These are phyloP conservation scores for Linum usitatissimum DNA, from an alignment of 345 rosid species.

Conservation along the genomic window DNA sequence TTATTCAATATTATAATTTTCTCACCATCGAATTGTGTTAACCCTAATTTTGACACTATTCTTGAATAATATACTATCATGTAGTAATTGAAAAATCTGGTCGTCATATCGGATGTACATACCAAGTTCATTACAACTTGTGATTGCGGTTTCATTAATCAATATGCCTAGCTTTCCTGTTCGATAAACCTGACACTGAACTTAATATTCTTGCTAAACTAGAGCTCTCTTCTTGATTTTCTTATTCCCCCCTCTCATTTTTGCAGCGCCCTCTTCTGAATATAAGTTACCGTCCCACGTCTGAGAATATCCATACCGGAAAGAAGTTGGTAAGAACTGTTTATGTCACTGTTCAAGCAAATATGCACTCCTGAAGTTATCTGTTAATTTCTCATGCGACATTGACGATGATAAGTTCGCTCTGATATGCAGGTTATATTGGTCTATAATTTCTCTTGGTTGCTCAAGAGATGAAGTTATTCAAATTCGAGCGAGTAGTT, in stretches of 20 bases:
- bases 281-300: conserved; percentile 36
- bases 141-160: no score
- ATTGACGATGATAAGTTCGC: not conserved
- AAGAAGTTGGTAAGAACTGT: conserved; percentile 18
- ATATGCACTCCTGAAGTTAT: not conserved
- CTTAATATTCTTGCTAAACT: no score
- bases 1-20: no score
- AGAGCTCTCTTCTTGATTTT: not conserved
- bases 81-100: no score
- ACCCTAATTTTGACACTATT: no score
- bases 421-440: conserved; percentile 3
- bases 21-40: no score
- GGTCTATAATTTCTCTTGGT: conserved; percentile 5
- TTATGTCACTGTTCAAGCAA: not conserved
- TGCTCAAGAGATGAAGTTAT: conserved; percentile 8
- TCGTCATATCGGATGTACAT: no score
- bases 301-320: conserved; percentile 28
- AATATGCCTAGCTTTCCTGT: no score
- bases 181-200: not conserved
- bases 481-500: not conserved
- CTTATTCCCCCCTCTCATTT: not conserved
- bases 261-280: conserved; percentile 36
- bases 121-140: no score
- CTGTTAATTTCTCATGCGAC: not conserved
- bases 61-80: no score